Percentiles rank a stretch among this genome's conserved stretches.
Evolutionary conservation across 2,329 filamentous ascomycete species (phyloP).

Genomic region (Trichoderma sp.): DNA sequence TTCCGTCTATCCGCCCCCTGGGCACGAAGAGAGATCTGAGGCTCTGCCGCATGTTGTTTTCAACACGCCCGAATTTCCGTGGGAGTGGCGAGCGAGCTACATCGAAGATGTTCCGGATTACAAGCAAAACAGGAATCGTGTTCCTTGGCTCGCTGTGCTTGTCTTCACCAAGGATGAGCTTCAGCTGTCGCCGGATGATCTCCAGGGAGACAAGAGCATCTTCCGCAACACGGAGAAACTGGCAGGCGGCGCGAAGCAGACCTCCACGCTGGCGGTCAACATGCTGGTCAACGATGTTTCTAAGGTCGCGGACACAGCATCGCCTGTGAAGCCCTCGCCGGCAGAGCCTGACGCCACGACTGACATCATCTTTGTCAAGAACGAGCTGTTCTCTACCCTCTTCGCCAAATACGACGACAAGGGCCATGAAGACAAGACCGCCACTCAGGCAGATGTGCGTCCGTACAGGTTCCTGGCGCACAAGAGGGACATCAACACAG

Average conservation of each 20-base stretch:
- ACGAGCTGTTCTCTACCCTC: neutral
- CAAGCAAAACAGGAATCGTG: slow-evolving; percentile 31
- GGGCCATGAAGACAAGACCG: neutral
- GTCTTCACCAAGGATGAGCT: slow-evolving; percentile 43
- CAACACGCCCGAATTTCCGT: slow-evolving; percentile 48
- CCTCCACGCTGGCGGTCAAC: neutral
- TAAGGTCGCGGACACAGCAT: neutral
- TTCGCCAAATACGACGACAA: neutral
- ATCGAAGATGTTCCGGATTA: too few relatives aligned
- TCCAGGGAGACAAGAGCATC: neutral
- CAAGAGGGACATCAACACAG: slow-evolving; percentile 44
- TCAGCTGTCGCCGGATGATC: neutral
- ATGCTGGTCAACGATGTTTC: neutral
- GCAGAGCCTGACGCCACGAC: neutral
- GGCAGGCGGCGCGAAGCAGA: neutral
- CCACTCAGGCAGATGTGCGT: neutral
- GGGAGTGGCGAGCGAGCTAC: slow-evolving; percentile 40
- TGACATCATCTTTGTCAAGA: neutral
- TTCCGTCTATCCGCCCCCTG: slow-evolving; percentile 45
- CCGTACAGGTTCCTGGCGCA: slow-evolving; percentile 43
- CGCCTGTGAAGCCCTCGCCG: neutral
- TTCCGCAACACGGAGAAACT: neutral
- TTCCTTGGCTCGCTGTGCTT: slow-evolving; percentile 47
- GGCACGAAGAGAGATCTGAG: slow-evolving; percentile 39
- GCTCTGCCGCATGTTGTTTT: slow-evolving; percentile 51